phyloP scores from a whole-genome alignment of 257 asterid species.

The Solanum sparsipilum region DNA sequence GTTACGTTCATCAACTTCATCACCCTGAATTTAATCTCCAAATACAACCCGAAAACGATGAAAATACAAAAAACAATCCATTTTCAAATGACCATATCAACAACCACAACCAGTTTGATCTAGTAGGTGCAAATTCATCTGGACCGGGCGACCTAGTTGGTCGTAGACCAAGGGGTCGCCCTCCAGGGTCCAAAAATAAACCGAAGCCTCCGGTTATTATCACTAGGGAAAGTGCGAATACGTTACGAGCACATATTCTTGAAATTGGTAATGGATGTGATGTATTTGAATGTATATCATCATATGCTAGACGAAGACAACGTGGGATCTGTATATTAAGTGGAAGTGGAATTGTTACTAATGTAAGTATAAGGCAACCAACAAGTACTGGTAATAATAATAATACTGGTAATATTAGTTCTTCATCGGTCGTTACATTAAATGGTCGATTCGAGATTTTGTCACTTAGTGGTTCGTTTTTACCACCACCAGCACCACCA shows the following conservation, averaged over 20 bases:
- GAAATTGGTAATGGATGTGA: conserved; percentile 38
- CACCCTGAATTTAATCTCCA: conserved; percentile 48
- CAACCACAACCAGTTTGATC: background rate
- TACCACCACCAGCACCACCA: conserved; percentile 61
- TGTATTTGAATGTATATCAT: conserved; percentile 34
- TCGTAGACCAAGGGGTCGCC: conserved; percentile 51
- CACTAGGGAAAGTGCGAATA: conserved; percentile 48
- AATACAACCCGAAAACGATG: conserved; percentile 23
- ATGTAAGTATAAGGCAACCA: conserved; percentile 39
- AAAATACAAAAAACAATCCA: conserved; percentile 9
- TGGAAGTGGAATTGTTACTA: conserved; percentile 40
- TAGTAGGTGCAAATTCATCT: conserved; percentile 7
- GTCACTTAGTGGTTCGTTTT: conserved; percentile 34
- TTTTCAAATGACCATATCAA: conserved; percentile 15
- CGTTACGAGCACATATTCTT: conserved; percentile 44
- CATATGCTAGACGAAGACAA: conserved; percentile 39
- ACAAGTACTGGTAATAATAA: background rate
- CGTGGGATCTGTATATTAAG: conserved; percentile 59
- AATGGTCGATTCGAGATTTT: conserved; percentile 46
- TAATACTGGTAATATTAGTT: background rate
- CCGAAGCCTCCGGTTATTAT: conserved; percentile 45
- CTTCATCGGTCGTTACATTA: conserved; percentile 27
- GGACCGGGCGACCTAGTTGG: conserved; percentile 32
- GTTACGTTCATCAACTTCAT: conserved; percentile 47
- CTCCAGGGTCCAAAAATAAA: conserved; percentile 48